Conservation (phyloP, 2,329 filamentous ascomycete genomes). For the Pezicula radicicola region DNA sequence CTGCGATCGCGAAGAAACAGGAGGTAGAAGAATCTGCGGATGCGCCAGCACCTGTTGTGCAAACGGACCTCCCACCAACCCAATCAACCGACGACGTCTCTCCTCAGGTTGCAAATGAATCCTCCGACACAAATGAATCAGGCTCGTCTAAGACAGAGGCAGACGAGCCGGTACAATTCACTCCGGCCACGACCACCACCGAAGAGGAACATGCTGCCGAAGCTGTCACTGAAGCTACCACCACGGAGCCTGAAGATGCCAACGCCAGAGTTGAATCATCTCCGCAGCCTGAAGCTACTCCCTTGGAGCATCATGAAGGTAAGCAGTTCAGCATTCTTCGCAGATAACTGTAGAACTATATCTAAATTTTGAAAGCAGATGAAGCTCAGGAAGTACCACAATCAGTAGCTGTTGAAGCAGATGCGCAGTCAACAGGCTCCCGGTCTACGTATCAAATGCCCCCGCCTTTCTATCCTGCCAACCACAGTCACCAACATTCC, state of each 20-base stretch:
- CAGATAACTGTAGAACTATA: not conserved
- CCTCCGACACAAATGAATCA: conserved; percentile 9
- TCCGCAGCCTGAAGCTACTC: conserved; percentile 5
- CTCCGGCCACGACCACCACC: conserved; percentile 2
- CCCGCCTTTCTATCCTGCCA: conserved; percentile 37
- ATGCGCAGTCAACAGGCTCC: conserved; percentile 18
- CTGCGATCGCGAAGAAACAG: not conserved
- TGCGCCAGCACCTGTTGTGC: conserved; percentile 5
- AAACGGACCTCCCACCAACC: conserved; percentile 7
- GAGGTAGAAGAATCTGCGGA: not conserved
- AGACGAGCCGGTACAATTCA: not conserved
- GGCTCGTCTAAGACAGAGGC: not conserved
- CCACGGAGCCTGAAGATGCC: no score
- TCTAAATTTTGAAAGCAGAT: conserved; percentile 5
- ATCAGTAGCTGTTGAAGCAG: conserved; percentile 18
- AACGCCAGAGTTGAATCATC: no score
- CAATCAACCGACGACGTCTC: conserved; percentile 7
- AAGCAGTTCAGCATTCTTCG: conserved; percentile 3
- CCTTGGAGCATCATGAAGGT: conserved; percentile 15
- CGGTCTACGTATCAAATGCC: conserved; percentile 39
- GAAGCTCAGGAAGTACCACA: conserved; percentile 13
- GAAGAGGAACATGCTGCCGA: conserved; percentile 6
- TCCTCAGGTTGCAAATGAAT: conserved; percentile 12
- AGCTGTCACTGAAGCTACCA: conserved; percentile 8
- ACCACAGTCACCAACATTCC: conserved; percentile 20